phyloP scores from a whole-genome alignment of 2,329 filamentous ascomycete genomes.

The Alternaria ethzedia region DNA sequence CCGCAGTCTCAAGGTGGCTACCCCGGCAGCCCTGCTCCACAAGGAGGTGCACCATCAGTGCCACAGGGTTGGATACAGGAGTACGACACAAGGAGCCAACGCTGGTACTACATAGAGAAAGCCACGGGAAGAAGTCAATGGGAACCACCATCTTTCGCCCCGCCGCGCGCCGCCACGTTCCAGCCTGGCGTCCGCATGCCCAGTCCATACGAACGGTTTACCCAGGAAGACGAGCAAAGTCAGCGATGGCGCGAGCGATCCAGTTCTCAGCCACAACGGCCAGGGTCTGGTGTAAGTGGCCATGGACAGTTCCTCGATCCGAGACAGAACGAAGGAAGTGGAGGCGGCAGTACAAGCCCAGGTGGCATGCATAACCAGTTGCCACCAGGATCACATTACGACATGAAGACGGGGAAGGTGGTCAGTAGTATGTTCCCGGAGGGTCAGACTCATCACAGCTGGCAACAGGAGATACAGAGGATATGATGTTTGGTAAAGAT shows the following conservation, averaged over 20 bases:
- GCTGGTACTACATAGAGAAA: conserved; percentile 69
- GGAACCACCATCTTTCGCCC: conserved; percentile 51
- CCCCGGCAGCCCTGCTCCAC: conserved; percentile 6
- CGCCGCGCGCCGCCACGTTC: neutral
- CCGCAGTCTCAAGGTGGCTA: conserved; percentile 5
- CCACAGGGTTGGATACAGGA: conserved; percentile 64
- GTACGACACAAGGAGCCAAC: conserved; percentile 65
- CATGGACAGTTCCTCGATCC: conserved; percentile 6
- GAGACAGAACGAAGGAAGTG: neutral
- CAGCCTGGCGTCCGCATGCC: conserved; percentile 5
- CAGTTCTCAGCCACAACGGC: conserved; percentile 8
- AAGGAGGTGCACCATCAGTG: conserved; percentile 19
- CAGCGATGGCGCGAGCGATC: conserved; percentile 1
- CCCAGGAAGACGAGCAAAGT: neutral
- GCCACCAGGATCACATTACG: conserved; percentile 19
- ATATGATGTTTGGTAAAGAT: neutral
- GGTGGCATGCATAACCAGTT: conserved; percentile 5
- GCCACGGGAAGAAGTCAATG: conserved; percentile 67
- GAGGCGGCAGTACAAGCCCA: conserved; percentile 3
- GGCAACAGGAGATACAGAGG: conserved; percentile 11
- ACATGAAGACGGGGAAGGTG: conserved; percentile 23
- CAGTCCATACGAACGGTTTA: conserved; percentile 1
- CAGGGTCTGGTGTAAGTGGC: neutral
- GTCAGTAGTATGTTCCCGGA: conserved; percentile 22
- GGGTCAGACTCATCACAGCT: conserved; percentile 6